Conservation (phyloP, 257 asterid species). For the Ehretia macrophylla region DNA sequence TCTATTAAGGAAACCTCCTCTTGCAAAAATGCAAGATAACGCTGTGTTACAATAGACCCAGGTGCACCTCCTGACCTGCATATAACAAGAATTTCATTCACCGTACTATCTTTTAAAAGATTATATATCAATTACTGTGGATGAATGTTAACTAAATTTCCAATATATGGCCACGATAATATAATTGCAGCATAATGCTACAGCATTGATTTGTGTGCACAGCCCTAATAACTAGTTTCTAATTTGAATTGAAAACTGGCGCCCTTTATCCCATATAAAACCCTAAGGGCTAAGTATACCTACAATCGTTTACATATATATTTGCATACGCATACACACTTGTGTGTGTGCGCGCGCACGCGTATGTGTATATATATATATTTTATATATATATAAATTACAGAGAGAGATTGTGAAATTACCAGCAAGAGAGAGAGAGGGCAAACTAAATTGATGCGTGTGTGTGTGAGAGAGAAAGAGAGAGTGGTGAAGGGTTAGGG, state of each 20-base stretch:
- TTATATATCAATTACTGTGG: no score
- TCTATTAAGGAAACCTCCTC: not conserved
- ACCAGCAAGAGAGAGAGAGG: slow-evolving; percentile 2
- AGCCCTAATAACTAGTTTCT: not conserved
- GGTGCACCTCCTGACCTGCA: no score
- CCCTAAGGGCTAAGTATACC: not conserved
- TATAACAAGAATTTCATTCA: no score
- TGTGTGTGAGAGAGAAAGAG: not conserved
- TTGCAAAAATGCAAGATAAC: no score
- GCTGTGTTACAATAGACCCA: no score
- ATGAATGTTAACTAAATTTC: no score
- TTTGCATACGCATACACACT: not conserved
- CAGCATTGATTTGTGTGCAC: not conserved
- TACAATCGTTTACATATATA: not conserved
- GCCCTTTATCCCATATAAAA: slow-evolving; percentile 6
- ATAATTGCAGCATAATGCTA: not conserved
- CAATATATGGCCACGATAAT: not conserved
- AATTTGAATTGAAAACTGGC: slow-evolving; percentile 16
- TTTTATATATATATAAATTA: no score
- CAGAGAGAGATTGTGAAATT: not conserved
- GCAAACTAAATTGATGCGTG: no score
- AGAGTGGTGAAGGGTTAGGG: not conserved
- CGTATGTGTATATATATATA: no score
- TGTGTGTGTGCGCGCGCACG: not conserved
- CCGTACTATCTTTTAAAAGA: no score